Base-by-base conservation (phyloP, 202 grass and related monocot species). In the Alloteropsis angusta region DNA sequence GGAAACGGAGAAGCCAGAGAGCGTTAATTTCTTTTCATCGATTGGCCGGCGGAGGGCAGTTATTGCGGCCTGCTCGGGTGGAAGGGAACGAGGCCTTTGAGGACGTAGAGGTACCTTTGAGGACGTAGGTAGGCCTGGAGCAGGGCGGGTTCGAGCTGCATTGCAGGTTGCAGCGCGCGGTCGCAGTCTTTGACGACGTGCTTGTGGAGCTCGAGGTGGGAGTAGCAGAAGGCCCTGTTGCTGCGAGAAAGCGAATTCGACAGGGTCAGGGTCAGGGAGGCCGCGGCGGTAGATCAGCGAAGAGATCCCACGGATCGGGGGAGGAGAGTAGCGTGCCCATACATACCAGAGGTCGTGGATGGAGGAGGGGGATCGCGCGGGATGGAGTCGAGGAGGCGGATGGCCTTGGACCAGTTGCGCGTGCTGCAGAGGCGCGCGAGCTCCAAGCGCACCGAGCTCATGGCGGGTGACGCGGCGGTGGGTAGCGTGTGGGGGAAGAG, bases 121-220 rank as follows among this genome's bases (percentile, higher is more conserved):
- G 92, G 72, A 95, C 85, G 68, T 98, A 98, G 76, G 68, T 98
- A 98, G 76, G 89, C 89, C 75, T 92, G 89, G 81, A 98, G 91
- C 81, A 90, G 89, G 9, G 82, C 65, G 1, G 89, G 81, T 54
- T 90, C 79, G 12, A 93, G 83, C 58, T 88, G 88, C n/a, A n/a
- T n/a, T n/a, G n/a, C n/a, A n/a, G n/a, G n/a, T n/a, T n/a, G n/a
- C 69, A 95, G 76, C 15, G 92, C 92, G 81, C 89, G 93, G 78
- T 93, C 92, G 49, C 92, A 99, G 76, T 99, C 96, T 86, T 89
- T 99, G 75, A 99, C 81, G 35, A 99, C 96, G 72, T 99, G 96
- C 73, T 99, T 99, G 84, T 99, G 89, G 77, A 99, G 85, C 81
- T 99, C 96, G 79, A 99, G 85, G 57, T 90, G 89, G 82, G 85